These are phyloP conservation scores for Gossypium arboreum DNA, from an alignment of 345 rosid genomes.

Conservation along the genomic window DNA sequence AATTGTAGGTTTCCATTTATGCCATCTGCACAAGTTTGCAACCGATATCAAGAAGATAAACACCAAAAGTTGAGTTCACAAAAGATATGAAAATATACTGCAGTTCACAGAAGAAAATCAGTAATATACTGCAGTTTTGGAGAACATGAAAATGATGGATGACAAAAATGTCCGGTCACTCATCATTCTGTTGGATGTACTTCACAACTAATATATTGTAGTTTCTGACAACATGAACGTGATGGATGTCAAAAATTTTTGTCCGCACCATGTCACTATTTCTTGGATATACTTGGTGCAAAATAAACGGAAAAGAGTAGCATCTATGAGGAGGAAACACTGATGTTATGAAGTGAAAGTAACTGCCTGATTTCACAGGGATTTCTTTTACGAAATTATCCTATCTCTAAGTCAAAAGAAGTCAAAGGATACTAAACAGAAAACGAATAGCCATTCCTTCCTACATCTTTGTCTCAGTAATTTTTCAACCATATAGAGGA, in stretches of 20 bases:
- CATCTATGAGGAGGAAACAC: not conserved
- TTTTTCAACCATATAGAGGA: not conserved
- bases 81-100: not conserved
- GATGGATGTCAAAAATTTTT: conserved; percentile 5
- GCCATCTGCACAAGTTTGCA: conserved; percentile 34
- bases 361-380: not conserved
- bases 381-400: not conserved
- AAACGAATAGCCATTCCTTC: not conserved
- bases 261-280: not conserved
- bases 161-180: not conserved
- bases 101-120: not conserved
- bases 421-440: not conserved
- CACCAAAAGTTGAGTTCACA: not conserved
- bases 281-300: not conserved
- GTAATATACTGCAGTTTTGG: not conserved
- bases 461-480: not conserved
- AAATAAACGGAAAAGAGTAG: not conserved
- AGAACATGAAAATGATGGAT: not conserved
- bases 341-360: not conserved
- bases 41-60: conserved; percentile 13
- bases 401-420: not conserved
- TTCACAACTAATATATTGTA: not conserved
- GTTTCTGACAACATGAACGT: not conserved
- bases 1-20: conserved; percentile 10
- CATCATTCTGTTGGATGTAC: not conserved